These are phyloP conservation scores for Dunaliella salina DNA, from an alignment of 163 green algal species.

Conservation along the genomic window DNA sequence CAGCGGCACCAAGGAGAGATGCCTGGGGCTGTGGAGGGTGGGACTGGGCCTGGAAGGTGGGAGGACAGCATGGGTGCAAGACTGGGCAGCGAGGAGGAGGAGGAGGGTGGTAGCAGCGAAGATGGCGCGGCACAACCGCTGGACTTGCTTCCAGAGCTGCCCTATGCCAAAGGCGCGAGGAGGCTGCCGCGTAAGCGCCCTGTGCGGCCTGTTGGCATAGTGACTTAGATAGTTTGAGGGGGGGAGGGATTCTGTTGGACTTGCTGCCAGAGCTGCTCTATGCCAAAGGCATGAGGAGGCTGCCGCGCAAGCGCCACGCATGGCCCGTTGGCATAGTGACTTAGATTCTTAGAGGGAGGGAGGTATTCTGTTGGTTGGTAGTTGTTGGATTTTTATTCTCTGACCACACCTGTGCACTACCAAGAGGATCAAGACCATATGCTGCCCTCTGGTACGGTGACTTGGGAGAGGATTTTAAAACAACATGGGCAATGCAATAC, in stretches of 20 bases:
- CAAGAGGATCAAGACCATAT: too few species aligned
- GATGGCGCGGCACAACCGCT: not conserved
- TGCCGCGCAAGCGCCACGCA: not conserved
- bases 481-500: not conserved
- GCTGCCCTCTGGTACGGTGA: too few species aligned
- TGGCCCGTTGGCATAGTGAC: not conserved
- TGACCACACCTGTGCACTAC: too few species aligned
- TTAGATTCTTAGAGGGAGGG: too few species aligned
- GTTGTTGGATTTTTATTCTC: too few species aligned
- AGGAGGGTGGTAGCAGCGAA: not conserved
- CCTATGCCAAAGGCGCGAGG: constrained; percentile 9
- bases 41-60: too few species aligned
- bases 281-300: not conserved
- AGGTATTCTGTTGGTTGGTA: too few species aligned
- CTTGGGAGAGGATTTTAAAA: not conserved
- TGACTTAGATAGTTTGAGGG: too few species aligned
- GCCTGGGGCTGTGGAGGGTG: not conserved
- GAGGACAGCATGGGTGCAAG: too few species aligned
- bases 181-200: not conserved
- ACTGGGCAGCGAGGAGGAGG: not conserved
- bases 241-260: too few species aligned
- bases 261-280: constrained; percentile 17
- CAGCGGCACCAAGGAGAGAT: too few species aligned
- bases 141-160: constrained; percentile 15
- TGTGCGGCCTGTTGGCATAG: not conserved